Conservation (phyloP, 257 asterid genomes). For the Plantago major region DNA sequence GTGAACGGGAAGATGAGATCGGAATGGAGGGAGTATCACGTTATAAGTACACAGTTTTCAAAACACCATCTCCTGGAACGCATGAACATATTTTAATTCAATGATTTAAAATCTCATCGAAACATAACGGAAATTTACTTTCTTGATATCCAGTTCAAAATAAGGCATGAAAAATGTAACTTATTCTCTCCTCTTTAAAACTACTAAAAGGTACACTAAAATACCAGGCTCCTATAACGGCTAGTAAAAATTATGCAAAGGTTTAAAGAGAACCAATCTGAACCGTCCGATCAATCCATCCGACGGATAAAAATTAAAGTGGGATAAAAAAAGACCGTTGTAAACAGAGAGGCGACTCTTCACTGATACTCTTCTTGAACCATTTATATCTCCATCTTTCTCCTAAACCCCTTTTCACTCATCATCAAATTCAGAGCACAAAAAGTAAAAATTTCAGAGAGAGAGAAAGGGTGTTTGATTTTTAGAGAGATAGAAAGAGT, state of each 20-base stretch:
- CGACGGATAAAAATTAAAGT: conserved; percentile 28
- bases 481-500: too few species aligned
- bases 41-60: too few species aligned
- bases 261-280: background rate
- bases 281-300: conserved; percentile 31
- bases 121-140: too few species aligned
- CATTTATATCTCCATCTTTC: background rate
- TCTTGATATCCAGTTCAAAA: too few species aligned
- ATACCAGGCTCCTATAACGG: conserved; percentile 29
- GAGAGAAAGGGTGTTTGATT: background rate
- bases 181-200: background rate
- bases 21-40: too few species aligned
- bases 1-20: too few species aligned
- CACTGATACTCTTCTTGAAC: conserved; percentile 2
- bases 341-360: conserved; percentile 17
- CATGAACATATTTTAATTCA: too few species aligned
- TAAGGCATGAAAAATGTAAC: too few species aligned
- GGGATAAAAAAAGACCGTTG: conserved; percentile 49
- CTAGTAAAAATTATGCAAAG: conserved; percentile 28
- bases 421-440: background rate
- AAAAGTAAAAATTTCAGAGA: background rate
- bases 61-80: too few species aligned
- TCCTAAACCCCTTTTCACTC: conserved; percentile 3
- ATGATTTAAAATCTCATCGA: too few species aligned
- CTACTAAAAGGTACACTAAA: background rate